Evolutionary conservation across 2,329 filamentous ascomycete genomes (phyloP).

Genomic region (Neocatenulostroma microsporum): DNA sequence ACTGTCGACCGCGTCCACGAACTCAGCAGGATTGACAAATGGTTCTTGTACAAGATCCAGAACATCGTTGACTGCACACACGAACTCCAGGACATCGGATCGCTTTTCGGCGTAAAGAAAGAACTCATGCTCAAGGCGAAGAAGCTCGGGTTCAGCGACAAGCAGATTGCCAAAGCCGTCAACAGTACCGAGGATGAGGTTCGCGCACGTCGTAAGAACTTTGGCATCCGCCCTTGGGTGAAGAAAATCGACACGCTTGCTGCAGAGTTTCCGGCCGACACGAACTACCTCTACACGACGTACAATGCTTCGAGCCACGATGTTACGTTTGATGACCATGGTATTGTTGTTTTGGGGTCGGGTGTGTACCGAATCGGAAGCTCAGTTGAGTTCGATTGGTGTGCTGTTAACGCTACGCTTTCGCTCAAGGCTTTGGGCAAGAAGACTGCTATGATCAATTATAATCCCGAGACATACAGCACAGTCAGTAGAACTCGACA

Average conservation of each 20-base stretch:
- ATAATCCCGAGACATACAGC: no score
- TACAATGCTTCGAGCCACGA: conserved; percentile 96
- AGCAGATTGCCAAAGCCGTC: conserved; percentile 82
- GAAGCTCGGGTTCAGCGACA: conserved; percentile 96
- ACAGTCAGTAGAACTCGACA: no score
- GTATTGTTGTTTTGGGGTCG: conserved; percentile 79
- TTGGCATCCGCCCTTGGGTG: conserved; percentile 88
- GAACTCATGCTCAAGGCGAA: conserved; percentile 86
- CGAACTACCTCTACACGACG: conserved; percentile 95
- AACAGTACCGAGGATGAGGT: conserved; percentile 84
- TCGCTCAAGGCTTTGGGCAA: conserved; percentile 79
- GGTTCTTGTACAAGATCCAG: conserved; percentile 97
- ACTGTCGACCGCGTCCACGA: conserved; percentile 86
- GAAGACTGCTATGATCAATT: conserved; percentile 96
- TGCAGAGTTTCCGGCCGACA: conserved; percentile 89
- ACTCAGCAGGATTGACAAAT: conserved; percentile 97
- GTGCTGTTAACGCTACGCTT: conserved; percentile 80
- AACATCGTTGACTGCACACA: conserved; percentile 89
- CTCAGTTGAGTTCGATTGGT: conserved; percentile 99
- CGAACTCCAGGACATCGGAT: conserved; percentile 76
- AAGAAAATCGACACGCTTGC: conserved; percentile 98
- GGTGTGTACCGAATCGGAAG: conserved; percentile 97
- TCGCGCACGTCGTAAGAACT: conserved; percentile 71
- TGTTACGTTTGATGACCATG: conserved; percentile 87
- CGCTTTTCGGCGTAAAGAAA: conserved; percentile 75